phyloP scores from a whole-genome alignment of 106 monocot genomes.

The Platanthera zijinensis region DNA sequence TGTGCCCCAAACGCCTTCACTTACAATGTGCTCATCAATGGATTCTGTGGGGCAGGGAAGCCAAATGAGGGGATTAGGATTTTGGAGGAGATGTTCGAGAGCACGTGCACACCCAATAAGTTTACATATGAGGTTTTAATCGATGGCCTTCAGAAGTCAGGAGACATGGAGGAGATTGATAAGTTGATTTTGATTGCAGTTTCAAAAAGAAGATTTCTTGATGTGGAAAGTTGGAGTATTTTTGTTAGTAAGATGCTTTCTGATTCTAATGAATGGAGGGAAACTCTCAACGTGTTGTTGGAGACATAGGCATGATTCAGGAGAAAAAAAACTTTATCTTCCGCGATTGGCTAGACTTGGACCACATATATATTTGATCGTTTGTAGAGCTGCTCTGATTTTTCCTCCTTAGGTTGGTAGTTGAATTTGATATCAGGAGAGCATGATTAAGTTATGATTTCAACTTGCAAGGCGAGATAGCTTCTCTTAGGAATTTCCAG shows the following conservation, averaged over 20 bases:
- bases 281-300: slow-evolving; percentile 21
- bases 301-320: slow-evolving; percentile 1
- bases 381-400: neutral
- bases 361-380: neutral
- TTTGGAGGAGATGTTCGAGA: slow-evolving; percentile 67
- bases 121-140: slow-evolving; percentile 28
- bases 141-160: slow-evolving; percentile 39
- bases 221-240: slow-evolving; percentile 26
- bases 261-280: slow-evolving; percentile 14
- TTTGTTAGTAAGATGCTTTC: slow-evolving; percentile 29
- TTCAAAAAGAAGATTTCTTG: slow-evolving; percentile 12
- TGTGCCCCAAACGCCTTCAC: slow-evolving; percentile 61
- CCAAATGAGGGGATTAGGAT: slow-evolving; percentile 43
- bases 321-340: neutral
- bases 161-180: slow-evolving; percentile 23
- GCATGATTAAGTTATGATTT: neutral
- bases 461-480: neutral
- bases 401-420: neutral
- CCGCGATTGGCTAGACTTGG: neutral
- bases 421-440: neutral
- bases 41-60: slow-evolving; percentile 52
- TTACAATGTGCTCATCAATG: slow-evolving; percentile 67
- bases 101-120: slow-evolving; percentile 32
- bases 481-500: neutral
- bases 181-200: slow-evolving; percentile 18